These are phyloP conservation scores for Suillus decipiens DNA, from an alignment of 768 basidiomycete species.

Conservation along the genomic window DNA sequence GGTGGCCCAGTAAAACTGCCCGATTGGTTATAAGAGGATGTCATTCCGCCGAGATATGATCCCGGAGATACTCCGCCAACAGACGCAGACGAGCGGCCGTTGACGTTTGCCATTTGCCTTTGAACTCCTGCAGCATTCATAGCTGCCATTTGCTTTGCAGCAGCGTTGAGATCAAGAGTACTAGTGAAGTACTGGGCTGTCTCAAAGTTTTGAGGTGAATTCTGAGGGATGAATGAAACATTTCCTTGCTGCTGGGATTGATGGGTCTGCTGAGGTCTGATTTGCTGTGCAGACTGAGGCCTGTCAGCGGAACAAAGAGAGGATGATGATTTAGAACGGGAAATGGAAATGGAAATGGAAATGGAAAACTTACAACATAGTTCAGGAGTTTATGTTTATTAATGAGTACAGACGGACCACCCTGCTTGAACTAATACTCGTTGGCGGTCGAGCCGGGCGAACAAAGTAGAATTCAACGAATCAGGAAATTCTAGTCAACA, in stretches of 20 bases:
- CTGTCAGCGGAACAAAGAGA: slow-evolving; percentile 15
- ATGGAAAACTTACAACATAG: slow-evolving; percentile 35
- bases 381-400: slow-evolving; percentile 20
- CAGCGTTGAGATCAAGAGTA: slow-evolving; percentile 62
- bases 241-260: slow-evolving; percentile 21
- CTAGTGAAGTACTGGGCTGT: slow-evolving; percentile 44
- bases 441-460: slow-evolving; percentile 9
- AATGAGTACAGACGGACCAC: slow-evolving; percentile 6
- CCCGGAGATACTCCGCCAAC: slow-evolving; percentile 66
- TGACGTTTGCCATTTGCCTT: slow-evolving; percentile 55
- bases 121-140: slow-evolving; percentile 58
- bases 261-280: slow-evolving; percentile 22
- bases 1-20: slow-evolving; percentile 40
- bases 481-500: slow-evolving; percentile 5
- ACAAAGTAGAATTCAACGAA: slow-evolving; percentile 2
- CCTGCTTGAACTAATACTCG: slow-evolving; percentile 9
- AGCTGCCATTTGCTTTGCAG: slow-evolving; percentile 81
- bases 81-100: slow-evolving; percentile 45
- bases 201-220: slow-evolving; percentile 28
- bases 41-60: slow-evolving; percentile 64
- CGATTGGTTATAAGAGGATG: slow-evolving; percentile 32
- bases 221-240: slow-evolving; percentile 20
- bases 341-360: not conserved
- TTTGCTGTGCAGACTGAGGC: slow-evolving; percentile 45
- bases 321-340: slow-evolving; percentile 6